phyloP scores from a whole-genome alignment of 495 filamentous ascomycete genomes.

The Podospora didyma region DNA sequence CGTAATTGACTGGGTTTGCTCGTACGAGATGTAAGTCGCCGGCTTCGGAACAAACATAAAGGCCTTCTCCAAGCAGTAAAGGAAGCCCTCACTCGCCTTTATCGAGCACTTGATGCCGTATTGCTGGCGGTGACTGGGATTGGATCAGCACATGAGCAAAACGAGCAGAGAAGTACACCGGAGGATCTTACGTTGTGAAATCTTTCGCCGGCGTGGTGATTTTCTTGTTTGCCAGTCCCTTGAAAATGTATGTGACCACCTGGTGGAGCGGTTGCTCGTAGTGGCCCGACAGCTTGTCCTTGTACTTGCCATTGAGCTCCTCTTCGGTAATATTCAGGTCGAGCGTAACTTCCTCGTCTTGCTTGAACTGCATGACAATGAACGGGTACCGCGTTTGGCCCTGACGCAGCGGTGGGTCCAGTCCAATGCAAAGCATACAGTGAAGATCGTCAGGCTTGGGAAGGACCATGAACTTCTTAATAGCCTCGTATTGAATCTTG shows the following conservation, averaged over 20 bases:
- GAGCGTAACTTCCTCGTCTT: conserved; percentile 94
- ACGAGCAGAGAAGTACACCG: too few species aligned
- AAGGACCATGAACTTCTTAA: conserved; percentile 98
- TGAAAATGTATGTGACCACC: conserved; percentile 92
- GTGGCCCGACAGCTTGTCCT: conserved; percentile 76
- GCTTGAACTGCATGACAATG: conserved; percentile 98
- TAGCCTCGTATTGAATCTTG: conserved; percentile 95
- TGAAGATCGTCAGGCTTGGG: conserved; percentile 97
- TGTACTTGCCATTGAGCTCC: conserved; percentile 77
- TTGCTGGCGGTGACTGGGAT: conserved; percentile 75
- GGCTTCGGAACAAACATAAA: conserved; percentile 99
- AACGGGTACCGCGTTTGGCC: conserved; percentile 98
- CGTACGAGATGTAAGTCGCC: conserved; percentile 91
- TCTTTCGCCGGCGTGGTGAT: conserved; percentile 89
- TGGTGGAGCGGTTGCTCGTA: conserved; percentile 90
- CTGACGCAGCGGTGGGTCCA: conserved; percentile 94
- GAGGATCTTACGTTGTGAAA: conserved; percentile 63
- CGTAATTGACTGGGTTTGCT: conserved; percentile 81
- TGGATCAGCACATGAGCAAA: too few species aligned
- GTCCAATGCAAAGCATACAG: conserved; percentile 87
- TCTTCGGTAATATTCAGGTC: conserved; percentile 97
- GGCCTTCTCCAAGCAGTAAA: conserved; percentile 96
- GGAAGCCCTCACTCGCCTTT: conserved; percentile 95
- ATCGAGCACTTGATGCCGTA: conserved; percentile 98
- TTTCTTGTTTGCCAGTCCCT: conserved; percentile 88